phyloP scores from a whole-genome alignment of 208 protist species.

The Leishmania guyanensis region DNA sequence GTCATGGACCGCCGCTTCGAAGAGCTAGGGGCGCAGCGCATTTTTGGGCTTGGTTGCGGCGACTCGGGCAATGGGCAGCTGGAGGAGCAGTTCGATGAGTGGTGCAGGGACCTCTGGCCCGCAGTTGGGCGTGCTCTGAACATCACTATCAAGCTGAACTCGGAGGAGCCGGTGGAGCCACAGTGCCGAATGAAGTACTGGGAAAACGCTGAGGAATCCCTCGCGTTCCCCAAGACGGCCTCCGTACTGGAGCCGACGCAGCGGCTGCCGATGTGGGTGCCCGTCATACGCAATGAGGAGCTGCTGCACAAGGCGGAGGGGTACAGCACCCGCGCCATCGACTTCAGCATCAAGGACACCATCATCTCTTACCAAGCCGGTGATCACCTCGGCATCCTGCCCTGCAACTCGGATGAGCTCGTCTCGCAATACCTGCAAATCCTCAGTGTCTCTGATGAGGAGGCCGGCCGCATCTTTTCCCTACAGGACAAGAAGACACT shows the following conservation, averaged over 20 bases:
- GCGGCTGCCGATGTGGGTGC: slow-evolving; percentile 82
- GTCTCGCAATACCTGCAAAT: slow-evolving; percentile 80
- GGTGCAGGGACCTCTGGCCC: slow-evolving; percentile 82
- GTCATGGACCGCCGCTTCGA: slow-evolving; percentile 87
- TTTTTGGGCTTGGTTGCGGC: slow-evolving; percentile 81
- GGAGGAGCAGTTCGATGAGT: slow-evolving; percentile 91
- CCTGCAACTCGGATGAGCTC: slow-evolving; percentile 86
- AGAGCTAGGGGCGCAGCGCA: slow-evolving; percentile 85
- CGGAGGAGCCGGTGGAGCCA: slow-evolving; percentile 75
- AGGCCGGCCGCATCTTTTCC: slow-evolving; percentile 79
- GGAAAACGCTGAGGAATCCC: slow-evolving; percentile 71
- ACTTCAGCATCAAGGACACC: slow-evolving; percentile 81
- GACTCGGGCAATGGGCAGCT: slow-evolving; percentile 77
- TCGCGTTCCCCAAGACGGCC: slow-evolving; percentile 87
- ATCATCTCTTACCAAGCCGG: slow-evolving; percentile 94
- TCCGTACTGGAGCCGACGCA: slow-evolving; percentile 90
- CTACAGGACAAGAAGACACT: slow-evolving; percentile 83
- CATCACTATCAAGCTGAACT: slow-evolving; percentile 67
- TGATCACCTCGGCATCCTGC: slow-evolving; percentile 95
- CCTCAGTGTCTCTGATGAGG: slow-evolving; percentile 57
- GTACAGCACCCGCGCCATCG: slow-evolving; percentile 83
- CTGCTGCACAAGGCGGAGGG: slow-evolving; percentile 50
- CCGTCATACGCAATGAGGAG: slow-evolving; percentile 72
- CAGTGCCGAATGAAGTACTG: slow-evolving; percentile 86
- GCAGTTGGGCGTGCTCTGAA: slow-evolving; percentile 70